Base-by-base conservation (phyloP, 768 basidiomycete species). In the Psilocybe sp. region DNA sequence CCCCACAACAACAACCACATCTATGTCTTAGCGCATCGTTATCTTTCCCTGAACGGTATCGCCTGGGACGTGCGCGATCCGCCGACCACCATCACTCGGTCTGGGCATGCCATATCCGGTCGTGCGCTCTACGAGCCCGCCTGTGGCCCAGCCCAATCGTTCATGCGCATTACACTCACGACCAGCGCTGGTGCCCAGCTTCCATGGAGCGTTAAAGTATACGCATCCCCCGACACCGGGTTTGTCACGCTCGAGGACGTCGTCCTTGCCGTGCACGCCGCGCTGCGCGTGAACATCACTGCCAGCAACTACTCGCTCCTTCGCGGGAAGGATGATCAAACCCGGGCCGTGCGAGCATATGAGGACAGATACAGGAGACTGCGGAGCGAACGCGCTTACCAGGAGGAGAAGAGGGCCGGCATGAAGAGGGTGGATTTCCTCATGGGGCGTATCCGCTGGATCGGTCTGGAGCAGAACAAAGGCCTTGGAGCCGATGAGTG, bases 381-480 rank as follows among this genome's bases (percentile, higher is more conserved):
- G 11, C 53, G 60, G 0, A 65, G 68, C 14, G 55, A 63, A 1
- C 60, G 62, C 33, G 67, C 61, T 0, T 70, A 71, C 35, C 71
- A 69, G n/a, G 68, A 69, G 38, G 81, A 84, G 69, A 74, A 75
- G 56, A 62, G 59, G 2, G 71, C 72, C 41, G 81, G 80, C 0
- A 69, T 84, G 52, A 79, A 76, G 60, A 69, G 82, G 40, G 72
- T 84, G 2, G 84, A 85, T 60, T 83, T 83, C 58, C 64, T 85
- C 39, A 68, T 74, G 59, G 74, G 70, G 3, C 63, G 60, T 11
- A 73, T 66, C 1, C 63, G 61, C 40, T 80, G 81, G 67, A 57
- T 70, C 58, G 78, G 79, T 15, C 57, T 82, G 23, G 23, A 28
- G 23, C 23, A 28, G 23, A 28, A 28, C 23, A 7, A 3, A 3